Evolutionary conservation across 2,329 filamentous ascomycete genomes (phyloP).

Genomic region (Fusarium pseudograminearum): DNA sequence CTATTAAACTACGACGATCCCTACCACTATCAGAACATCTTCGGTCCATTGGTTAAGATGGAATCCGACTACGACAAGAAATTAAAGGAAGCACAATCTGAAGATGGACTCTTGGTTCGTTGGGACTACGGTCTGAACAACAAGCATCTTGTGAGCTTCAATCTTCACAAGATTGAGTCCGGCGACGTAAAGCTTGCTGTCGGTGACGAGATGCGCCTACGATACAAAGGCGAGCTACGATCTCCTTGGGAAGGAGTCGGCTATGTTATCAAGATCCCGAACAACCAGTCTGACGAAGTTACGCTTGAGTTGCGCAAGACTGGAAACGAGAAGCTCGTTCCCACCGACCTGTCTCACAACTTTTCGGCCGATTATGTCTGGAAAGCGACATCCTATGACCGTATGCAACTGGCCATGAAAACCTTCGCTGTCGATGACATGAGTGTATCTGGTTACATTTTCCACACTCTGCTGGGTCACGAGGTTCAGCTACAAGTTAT

Average conservation of each 20-base stretch:
- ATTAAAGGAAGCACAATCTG: constrained; percentile 96
- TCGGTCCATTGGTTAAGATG: constrained; percentile 97
- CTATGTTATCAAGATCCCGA: constrained; percentile 99
- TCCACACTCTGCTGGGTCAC: constrained; percentile 94
- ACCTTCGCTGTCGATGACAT: constrained; percentile 98
- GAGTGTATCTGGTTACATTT: constrained; percentile 98
- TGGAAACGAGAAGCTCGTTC: constrained; percentile 94
- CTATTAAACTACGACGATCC: constrained; percentile 95
- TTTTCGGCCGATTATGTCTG: constrained; percentile 99
- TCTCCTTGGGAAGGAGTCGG: constrained; percentile 96
- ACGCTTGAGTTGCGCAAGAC: constrained; percentile 94
- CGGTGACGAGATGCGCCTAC: constrained; percentile 97
- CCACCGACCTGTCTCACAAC: constrained; percentile 95
- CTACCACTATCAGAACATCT: constrained; percentile 98
- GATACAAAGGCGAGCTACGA: constrained; percentile 94
- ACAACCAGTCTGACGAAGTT: constrained; percentile 98
- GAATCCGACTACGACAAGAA: constrained; percentile 99
- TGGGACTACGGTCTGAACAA: constrained; percentile 98
- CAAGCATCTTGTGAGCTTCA: constrained; percentile 95
- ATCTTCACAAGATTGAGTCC: constrained; percentile 95
- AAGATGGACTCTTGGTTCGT: constrained; percentile 92
- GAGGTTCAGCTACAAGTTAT: constrained; percentile 94
- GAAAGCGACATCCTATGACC: constrained; percentile 99
- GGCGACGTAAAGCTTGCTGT: constrained; percentile 98
- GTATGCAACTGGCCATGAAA: constrained; percentile 99